Conservation (phyloP, 495 filamentous ascomycete genomes). For the Aspergillus homomorphus region DNA sequence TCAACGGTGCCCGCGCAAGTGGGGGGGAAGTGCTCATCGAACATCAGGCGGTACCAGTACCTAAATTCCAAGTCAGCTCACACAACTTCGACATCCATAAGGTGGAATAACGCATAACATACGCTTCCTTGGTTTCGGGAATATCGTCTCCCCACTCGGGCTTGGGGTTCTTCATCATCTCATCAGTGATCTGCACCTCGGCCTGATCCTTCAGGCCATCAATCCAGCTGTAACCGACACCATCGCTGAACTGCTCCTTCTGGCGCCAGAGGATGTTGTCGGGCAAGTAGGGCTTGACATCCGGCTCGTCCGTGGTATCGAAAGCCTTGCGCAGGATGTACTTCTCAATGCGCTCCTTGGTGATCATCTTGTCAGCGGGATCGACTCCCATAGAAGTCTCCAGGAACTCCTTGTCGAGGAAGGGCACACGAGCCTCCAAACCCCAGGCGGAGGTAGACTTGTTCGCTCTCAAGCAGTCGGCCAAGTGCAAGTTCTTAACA, state of each 20-base stretch:
- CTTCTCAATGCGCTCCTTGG: conserved; percentile 87
- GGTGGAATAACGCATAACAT: conserved; percentile 33
- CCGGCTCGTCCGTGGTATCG: conserved; percentile 83
- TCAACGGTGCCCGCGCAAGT: conserved; percentile 89
- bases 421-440: conserved; percentile 95
- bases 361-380: conserved; percentile 92
- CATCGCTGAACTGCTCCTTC: conserved; percentile 99
- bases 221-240: conserved; percentile 99
- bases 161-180: conserved; percentile 97
- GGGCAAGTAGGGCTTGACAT: conserved; percentile 77
- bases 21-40: conserved; percentile 95
- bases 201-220: conserved; percentile 94
- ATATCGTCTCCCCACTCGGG: conserved; percentile 89
- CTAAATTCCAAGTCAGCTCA: conserved; percentile 40
- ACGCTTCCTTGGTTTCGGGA: conserved; percentile 95
- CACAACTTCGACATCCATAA: neutral
- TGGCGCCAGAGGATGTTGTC: conserved; percentile 95
- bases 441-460: conserved; percentile 99
- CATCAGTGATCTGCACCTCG: conserved; percentile 82
- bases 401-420: conserved; percentile 95
- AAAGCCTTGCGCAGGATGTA: conserved; percentile 97
- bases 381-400: conserved; percentile 89
- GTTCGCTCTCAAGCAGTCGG: conserved; percentile 95
- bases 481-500: conserved; percentile 91
- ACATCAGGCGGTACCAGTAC: conserved; percentile 98